These are phyloP conservation scores for Cladosporium sp. DNA, from an alignment of 2,329 filamentous ascomycete species.

Conservation along the genomic window DNA sequence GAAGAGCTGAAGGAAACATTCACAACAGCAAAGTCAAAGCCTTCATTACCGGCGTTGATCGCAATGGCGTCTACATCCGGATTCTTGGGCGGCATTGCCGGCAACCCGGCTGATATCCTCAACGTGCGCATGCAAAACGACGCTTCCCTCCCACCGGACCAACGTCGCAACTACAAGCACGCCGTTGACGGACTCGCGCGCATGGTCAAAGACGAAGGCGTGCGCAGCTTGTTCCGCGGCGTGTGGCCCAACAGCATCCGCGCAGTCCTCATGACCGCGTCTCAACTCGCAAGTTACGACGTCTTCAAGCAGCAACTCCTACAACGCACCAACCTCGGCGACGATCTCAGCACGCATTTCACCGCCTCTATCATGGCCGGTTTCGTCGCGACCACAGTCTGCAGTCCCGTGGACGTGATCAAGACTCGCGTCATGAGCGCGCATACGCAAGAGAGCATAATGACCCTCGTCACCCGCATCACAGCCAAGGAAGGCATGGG, in stretches of 20 bases:
- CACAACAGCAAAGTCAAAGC: conserved; percentile 53
- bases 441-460: conserved; percentile 54
- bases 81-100: conserved; percentile 83
- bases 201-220: conserved; percentile 85
- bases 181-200: conserved; percentile 82
- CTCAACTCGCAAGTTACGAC: conserved; percentile 83
- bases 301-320: conserved; percentile 74
- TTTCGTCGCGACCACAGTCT: conserved; percentile 81
- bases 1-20: conserved; percentile 82
- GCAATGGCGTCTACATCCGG: conserved; percentile 82
- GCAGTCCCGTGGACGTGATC: conserved; percentile 83
- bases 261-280: conserved; percentile 84
- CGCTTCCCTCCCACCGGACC: conserved; percentile 69
- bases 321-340: conserved; percentile 62
- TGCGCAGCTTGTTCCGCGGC: conserved; percentile 75
- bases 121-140: conserved; percentile 99
- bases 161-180: conserved; percentile 86
- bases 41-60: conserved; percentile 71
- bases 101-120: conserved; percentile 92
- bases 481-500: conserved; percentile 69
- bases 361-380: conserved; percentile 75
- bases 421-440: conserved; percentile 86
- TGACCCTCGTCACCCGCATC: conserved; percentile 65
- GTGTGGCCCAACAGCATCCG: conserved; percentile 80
- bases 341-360: conserved; percentile 77